Conservation (phyloP, 208 protist species). For the Trichomonas gallinae region DNA sequence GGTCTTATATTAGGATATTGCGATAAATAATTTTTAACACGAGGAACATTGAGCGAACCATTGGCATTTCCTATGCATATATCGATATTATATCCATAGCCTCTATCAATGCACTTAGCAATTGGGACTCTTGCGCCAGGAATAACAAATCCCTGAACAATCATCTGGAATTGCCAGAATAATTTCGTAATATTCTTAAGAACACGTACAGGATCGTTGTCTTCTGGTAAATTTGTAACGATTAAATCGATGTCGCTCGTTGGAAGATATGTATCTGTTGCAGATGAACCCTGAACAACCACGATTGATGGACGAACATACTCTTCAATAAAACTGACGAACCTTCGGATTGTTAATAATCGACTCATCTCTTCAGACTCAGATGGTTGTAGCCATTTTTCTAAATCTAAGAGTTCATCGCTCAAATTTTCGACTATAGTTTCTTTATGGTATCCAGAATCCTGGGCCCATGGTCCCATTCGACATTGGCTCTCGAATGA, state of each 20-base stretch:
- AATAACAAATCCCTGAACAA: neutral
- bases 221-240: neutral
- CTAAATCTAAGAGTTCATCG: neutral
- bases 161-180: neutral
- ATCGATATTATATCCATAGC: neutral
- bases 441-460: neutral
- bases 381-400: neutral
- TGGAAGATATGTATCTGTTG: neutral
- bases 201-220: neutral
- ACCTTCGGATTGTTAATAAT: neutral
- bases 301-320: neutral
- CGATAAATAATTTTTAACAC: neutral
- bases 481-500: neutral
- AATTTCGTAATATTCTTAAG: neutral
- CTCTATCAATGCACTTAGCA: neutral
- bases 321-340: neutral
- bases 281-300: neutral
- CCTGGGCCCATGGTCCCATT: neutral
- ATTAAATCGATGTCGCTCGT: neutral
- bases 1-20: neutral
- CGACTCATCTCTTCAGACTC: neutral
- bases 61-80: neutral
- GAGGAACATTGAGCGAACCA: neutral
- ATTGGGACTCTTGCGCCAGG: neutral
- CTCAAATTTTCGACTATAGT: neutral